These are phyloP conservation scores for Rhodotorula sp. DNA, from an alignment of 1,284 basidiomycete genomes.

Conservation along the genomic window DNA sequence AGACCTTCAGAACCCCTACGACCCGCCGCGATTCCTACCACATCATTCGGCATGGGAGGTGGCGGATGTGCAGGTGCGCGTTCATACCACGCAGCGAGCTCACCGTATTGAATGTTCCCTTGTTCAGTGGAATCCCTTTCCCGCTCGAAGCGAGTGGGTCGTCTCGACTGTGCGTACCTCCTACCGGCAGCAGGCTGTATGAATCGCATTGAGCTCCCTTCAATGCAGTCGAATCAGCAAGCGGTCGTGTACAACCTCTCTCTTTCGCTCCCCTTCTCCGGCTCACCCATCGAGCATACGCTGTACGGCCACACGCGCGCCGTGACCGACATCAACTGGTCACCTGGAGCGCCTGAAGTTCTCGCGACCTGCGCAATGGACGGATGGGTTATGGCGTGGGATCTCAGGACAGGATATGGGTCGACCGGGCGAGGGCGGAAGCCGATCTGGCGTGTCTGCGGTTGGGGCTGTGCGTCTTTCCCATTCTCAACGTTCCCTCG, in stretches of 20 bases:
- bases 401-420: slow-evolving; percentile 57
- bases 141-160: slow-evolving; percentile 78
- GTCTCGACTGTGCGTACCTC: slow-evolving; percentile 66
- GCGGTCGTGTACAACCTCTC: slow-evolving; percentile 94
- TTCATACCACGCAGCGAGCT: background rate
- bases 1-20: slow-evolving; percentile 82
- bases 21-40: slow-evolving; percentile 86
- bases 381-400: slow-evolving; percentile 76
- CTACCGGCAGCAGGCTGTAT: too few species aligned
- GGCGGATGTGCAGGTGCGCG: slow-evolving; percentile 58
- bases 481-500: too few species aligned
- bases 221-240: slow-evolving; percentile 73
- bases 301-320: slow-evolving; percentile 85
- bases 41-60: slow-evolving; percentile 97
- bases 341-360: slow-evolving; percentile 73
- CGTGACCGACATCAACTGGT: slow-evolving; percentile 96
- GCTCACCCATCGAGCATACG: slow-evolving; percentile 65
- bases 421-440: slow-evolving; percentile 41
- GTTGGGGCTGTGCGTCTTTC: slow-evolving; percentile 50
- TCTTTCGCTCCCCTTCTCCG: slow-evolving; percentile 61
- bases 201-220: background rate
- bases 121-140: slow-evolving; percentile 87
- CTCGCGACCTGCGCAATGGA: slow-evolving; percentile 56
- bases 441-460: slow-evolving; percentile 52
- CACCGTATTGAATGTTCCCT: background rate